Base-by-base conservation (phyloP, 176 grass and related monocot species). In the Ampelocalamus luodianensis region DNA sequence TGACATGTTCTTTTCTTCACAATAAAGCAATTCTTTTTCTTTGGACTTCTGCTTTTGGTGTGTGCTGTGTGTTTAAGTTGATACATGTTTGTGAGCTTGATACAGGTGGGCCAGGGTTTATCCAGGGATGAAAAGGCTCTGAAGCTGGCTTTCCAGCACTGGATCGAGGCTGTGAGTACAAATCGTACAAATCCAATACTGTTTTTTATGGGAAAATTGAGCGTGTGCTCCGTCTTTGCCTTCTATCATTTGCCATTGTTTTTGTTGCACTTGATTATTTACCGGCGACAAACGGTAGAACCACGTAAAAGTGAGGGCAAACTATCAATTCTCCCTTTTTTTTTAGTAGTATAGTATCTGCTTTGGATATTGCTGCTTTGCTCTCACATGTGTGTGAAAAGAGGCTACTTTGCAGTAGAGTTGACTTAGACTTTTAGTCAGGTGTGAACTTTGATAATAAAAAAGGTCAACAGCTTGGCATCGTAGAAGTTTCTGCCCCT, bases 81-180 rank as follows among this genome's bases (percentile, higher is more conserved):
- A 5, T 34, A 3, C 34, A 60, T 72, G 48, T 27, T 72, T 36
- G 5, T 42, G 43, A 43, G 26, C 59, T 39, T 71, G 58, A 45
- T 50, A 14, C 68, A 98, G 95, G 95, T 98, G 53, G 95, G 95
- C 61, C 89, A 88, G 79, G 95, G 95, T 86, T 82, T 95, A 87
- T 91, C 87, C 22, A 89, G 81, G 49, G 93, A 98, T 18, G 83
- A 27, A 20, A 90, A 78, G 79, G 93, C 93, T 87, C 87, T 93
- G 48, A 95, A 86, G 70, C 87, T 98, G 42, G 95, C 95, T 61
- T 98, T 98, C 87, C 93, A 95, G 73, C 95, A 98, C 91, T 98
- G 95, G 95, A 98, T 98, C 51, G 95, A 98, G 85, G 95, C 95
- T 15, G 95, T 98, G 67, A 90, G 94, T 92, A 45, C 80, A 88